Conservation (phyloP, 1,284 basidiomycete species). For the Ceratobasidium sp. region DNA sequence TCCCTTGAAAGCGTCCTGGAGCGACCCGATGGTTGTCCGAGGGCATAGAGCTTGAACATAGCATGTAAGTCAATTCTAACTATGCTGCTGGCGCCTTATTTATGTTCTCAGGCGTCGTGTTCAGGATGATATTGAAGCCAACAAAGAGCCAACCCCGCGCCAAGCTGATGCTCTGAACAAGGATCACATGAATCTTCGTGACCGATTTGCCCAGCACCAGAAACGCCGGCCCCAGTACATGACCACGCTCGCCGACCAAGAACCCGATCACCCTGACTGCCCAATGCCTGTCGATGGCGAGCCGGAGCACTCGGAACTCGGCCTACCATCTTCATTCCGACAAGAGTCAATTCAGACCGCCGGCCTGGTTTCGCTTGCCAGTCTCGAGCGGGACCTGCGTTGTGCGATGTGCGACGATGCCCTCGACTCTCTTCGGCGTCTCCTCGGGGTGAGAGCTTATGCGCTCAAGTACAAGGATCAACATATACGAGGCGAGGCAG, state of each 20-base stretch:
- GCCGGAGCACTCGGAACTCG: conserved; percentile 26
- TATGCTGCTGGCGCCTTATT: background rate
- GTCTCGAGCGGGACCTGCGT: conserved; percentile 2
- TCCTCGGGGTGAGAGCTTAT: conserved; percentile 6
- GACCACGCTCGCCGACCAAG: background rate
- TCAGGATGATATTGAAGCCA: background rate
- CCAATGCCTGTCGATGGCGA: background rate
- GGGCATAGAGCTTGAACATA: conserved; percentile 24
- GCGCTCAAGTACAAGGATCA: conserved; percentile 13
- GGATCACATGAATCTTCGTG: background rate
- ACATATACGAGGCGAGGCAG: background rate
- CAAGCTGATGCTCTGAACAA: background rate
- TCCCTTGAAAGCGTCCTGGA: conserved; percentile 1
- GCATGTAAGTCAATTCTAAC: background rate
- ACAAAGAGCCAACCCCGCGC: background rate
- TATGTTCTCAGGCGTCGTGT: background rate
- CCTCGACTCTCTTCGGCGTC: conserved; percentile 3
- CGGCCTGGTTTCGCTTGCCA: background rate
- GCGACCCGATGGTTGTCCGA: conserved; percentile 15
- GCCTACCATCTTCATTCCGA: conserved; percentile 4
- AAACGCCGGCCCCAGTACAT: background rate
- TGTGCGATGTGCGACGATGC: conserved; percentile 20
- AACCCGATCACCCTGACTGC: conserved; percentile 10
- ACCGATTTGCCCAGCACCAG: background rate
- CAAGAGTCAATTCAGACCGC: background rate